Percentiles rank a stretch among this genome's conserved stretches.
Evolutionary conservation across 139 green algal species (phyloP).

Genomic region (Chlamydomonas eustigma): DNA sequence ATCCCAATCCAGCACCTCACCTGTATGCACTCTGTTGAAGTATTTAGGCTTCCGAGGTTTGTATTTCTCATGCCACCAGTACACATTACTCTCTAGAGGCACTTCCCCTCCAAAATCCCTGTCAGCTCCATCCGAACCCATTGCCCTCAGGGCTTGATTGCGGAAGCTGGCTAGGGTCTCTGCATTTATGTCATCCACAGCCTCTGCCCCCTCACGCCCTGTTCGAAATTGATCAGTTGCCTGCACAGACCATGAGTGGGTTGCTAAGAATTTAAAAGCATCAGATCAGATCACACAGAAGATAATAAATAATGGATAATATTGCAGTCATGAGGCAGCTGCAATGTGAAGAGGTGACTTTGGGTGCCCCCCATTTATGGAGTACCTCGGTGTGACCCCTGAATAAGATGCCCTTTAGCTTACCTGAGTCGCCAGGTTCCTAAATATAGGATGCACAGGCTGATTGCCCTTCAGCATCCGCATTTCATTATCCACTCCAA

Average conservation of each 20-base stretch:
- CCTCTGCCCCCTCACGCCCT: neutral
- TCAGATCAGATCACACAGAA: neutral
- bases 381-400: too few species aligned
- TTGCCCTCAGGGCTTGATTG: constrained; percentile 24
- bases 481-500: constrained; percentile 10
- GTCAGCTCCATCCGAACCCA: constrained; percentile 64
- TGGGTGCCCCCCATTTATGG: too few species aligned
- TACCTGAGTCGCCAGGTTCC: constrained; percentile 41
- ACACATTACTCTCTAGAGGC: constrained; percentile 67
- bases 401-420: too few species aligned
- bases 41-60: constrained; percentile 96
- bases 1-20: neutral
- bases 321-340: too few species aligned
- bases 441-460: constrained; percentile 59
- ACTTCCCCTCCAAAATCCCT: constrained; percentile 72
- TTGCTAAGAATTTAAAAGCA: too few species aligned
- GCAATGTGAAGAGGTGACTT: too few species aligned
- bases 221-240: constrained; percentile 2
- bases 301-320: too few species aligned
- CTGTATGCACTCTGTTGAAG: constrained; percentile 79
- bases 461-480: neutral
- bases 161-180: constrained; percentile 16
- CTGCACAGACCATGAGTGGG: neutral
- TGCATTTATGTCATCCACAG: neutral
- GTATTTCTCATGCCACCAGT: constrained; percentile 99